These are phyloP conservation scores for Kandelia obovata DNA, from an alignment of 345 rosid genomes.

Conservation along the genomic window DNA sequence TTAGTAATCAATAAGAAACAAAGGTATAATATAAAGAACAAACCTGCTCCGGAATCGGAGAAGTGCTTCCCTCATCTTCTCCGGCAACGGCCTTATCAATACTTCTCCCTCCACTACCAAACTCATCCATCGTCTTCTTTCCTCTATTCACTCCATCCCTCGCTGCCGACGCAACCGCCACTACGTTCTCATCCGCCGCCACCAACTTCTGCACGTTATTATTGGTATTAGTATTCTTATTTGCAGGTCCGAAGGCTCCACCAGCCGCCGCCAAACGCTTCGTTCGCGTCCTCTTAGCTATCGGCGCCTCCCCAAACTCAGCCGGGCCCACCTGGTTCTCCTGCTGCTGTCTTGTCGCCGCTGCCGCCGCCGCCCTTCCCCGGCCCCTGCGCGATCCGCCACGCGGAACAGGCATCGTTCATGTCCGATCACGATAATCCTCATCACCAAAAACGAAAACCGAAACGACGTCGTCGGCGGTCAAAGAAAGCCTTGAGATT, in stretches of 20 bases:
- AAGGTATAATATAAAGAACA: background rate
- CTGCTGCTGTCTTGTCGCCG: slow-evolving; percentile 5
- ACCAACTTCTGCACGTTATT: background rate
- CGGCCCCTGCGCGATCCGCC: slow-evolving; percentile 71
- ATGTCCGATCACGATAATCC: slow-evolving; percentile 28
- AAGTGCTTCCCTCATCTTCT: slow-evolving; percentile 80
- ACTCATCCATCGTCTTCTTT: background rate
- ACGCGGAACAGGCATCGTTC: slow-evolving; percentile 91
- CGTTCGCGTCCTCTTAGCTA: slow-evolving; percentile 44
- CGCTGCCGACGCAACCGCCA: slow-evolving; percentile 19
- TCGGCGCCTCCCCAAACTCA: slow-evolving; percentile 39
- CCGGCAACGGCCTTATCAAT: slow-evolving; percentile 60
- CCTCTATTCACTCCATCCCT: slow-evolving; percentile 8
- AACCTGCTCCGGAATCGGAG: slow-evolving; percentile 88
- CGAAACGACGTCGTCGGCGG: too few species aligned
- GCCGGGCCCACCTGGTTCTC: slow-evolving; percentile 28
- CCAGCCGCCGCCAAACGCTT: slow-evolving; percentile 44
- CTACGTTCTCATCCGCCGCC: slow-evolving; percentile 30
- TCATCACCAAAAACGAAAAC: slow-evolving; percentile 12
- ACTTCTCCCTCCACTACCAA: slow-evolving; percentile 61
- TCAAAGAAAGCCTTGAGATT: background rate
- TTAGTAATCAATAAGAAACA: background rate
- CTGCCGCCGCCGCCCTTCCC: slow-evolving; percentile 24
- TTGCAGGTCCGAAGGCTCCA: slow-evolving; percentile 23
- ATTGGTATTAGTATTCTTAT: slow-evolving; percentile 7